Evolutionary conservation across 78 protist species (phyloP).

Genomic region (Creolimax fragrantissima): DNA sequence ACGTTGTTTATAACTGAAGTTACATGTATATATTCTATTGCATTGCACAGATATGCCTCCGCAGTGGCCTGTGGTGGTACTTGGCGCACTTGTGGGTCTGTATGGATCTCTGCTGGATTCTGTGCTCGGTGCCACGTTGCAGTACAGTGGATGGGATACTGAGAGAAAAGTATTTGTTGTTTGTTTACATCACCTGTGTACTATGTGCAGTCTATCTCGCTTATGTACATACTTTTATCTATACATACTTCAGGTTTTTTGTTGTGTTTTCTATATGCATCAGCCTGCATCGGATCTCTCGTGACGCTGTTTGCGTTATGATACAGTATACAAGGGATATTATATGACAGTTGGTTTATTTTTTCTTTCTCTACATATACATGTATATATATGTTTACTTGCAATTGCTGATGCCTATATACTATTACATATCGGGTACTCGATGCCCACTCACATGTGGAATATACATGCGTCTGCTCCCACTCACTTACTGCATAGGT

Average conservation of each 20-base stretch:
- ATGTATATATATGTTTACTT: not conserved
- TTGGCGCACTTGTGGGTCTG: not conserved
- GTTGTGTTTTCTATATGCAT: not conserved
- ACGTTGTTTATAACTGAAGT: no score
- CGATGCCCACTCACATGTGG: not conserved
- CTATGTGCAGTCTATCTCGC: not conserved
- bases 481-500: not conserved
- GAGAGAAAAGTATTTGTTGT: not conserved
- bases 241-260: not conserved
- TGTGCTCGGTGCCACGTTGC: slow-evolving; percentile 26
- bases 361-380: not conserved
- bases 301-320: not conserved
- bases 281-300: not conserved
- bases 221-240: no score
- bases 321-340: not conserved
- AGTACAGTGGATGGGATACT: not conserved
- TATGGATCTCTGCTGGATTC: slow-evolving; percentile 18
- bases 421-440: not conserved
- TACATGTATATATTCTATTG: no score
- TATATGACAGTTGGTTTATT: not conserved
- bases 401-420: not conserved
- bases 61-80: not conserved
- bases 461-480: not conserved
- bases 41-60: not conserved
- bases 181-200: not conserved